Conservation (phyloP, 2,329 filamentous ascomycete genomes). For the Rhynchosporium secalis region DNA sequence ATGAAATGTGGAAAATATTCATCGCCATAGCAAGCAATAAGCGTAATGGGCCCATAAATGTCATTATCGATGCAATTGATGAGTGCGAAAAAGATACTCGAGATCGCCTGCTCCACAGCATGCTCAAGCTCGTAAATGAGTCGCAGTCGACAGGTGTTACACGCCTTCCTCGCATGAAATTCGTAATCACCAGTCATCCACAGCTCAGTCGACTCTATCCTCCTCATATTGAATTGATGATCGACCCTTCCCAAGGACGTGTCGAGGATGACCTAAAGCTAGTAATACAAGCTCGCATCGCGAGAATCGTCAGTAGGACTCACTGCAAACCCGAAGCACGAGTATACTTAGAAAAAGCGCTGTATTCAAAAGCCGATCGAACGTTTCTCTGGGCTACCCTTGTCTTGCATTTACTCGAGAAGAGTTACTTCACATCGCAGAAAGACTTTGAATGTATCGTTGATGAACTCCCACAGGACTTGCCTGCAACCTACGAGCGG, state of each 20-base stretch:
- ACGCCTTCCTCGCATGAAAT: conserved; percentile 37
- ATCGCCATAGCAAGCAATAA: conserved; percentile 38
- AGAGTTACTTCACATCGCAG: conserved; percentile 30
- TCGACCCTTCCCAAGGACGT: conserved; percentile 30
- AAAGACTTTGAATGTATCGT: conserved; percentile 39
- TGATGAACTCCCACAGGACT: conserved; percentile 37
- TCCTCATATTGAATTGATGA: conserved; percentile 25
- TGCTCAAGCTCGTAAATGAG: conserved; percentile 30
- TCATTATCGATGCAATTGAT: conserved; percentile 45
- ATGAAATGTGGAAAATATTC: conserved; percentile 42
- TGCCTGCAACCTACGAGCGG: conserved; percentile 38
- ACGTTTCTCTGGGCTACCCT: conserved; percentile 45
- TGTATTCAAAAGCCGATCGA: conserved; percentile 40
- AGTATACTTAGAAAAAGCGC: conserved; percentile 36
- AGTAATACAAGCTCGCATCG: conserved; percentile 40
- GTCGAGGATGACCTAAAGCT: conserved; percentile 38
- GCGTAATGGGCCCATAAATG: conserved; percentile 34
- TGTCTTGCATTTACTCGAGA: conserved; percentile 41
- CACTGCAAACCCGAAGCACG: conserved; percentile 34
- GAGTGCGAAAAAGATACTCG: conserved; percentile 41
- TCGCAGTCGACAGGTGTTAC: conserved; percentile 18
- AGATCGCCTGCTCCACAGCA: conserved; percentile 34
- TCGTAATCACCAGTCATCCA: conserved; percentile 37
- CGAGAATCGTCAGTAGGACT: conserved; percentile 37
- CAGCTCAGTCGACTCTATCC: conserved; percentile 23